A percentile compares a stretch with the other conserved stretches of the same genome.
Evolutionary conservation across 2,329 filamentous ascomycete genomes (phyloP).

Genomic region (Lasiodiplodia sp.): DNA sequence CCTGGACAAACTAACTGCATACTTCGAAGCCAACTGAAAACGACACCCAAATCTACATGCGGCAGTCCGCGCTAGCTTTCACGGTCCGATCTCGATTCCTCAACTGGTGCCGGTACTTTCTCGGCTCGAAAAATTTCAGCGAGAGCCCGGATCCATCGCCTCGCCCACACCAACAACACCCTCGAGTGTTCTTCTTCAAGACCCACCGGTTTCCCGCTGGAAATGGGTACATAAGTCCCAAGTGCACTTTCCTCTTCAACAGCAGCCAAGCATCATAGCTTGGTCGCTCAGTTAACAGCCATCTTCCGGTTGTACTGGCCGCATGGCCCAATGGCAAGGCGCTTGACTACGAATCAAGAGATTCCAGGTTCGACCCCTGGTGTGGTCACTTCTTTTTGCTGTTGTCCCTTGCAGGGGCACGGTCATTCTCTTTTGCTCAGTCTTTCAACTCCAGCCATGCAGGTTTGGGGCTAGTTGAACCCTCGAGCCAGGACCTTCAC

Average conservation of each 20-base stretch:
- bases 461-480: too few relatives aligned
- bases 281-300: not conserved
- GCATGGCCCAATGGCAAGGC: slow-evolving; percentile 64
- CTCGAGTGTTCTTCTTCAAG: not conserved
- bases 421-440: not conserved
- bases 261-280: not conserved
- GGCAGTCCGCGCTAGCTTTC: not conserved
- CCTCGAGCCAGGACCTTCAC: too few relatives aligned
- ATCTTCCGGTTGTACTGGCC: slow-evolving; percentile 8
- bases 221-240: not conserved
- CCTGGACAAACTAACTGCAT: not conserved
- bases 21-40: not conserved
- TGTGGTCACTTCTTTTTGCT: slow-evolving; percentile 27
- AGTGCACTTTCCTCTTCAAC: not conserved
- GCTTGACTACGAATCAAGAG: slow-evolving; percentile 63
- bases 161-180: not conserved
- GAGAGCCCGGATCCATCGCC: not conserved
- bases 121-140: not conserved
- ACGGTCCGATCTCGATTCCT: not conserved
- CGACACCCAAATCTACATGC: not conserved
- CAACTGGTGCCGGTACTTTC: not conserved
- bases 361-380: slow-evolving; percentile 42
- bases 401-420: not conserved
- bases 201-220: not conserved
- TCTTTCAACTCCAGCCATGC: not conserved